Evolutionary conservation across 345 rosid species (phyloP), one percentile per base, ranked within the genome.

Genomic region (Eucalyptus pauciflora): DNA sequence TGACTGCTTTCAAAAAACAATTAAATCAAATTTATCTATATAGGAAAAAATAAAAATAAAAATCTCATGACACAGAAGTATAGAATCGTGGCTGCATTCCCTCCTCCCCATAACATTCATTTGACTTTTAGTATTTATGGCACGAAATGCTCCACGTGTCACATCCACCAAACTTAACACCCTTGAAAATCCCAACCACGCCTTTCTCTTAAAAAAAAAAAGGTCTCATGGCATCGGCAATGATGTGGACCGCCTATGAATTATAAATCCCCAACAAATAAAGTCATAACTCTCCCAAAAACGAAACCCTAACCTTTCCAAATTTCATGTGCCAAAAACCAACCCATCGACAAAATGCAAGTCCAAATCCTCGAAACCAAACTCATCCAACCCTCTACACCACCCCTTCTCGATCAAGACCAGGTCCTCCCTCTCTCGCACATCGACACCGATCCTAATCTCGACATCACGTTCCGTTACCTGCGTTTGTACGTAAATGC

Each of bases 381-480:
- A 89, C 88, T 88, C 7, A 89, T 97, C 90, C 92, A 48, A 33
- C 98, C 98, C 67, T 89, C 96, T 1, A 58, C 91, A 2, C 48
- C 92, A 12, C 88, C 87, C 37, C 96, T 97, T 49, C 92, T 93
- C 92, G 45, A 90, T 62, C 89, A 91, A 67, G 92, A 93, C 86
- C 97, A 94, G 88, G 89, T 90, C 27, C 96, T 94, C 76, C 89
- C 93, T 29, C 97, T 97, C 88, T 95, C 98, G 88, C 94, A 91
- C 91, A 95, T 97, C 29, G 99, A 96, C 87, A 90, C 93, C 54
- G 98, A 96, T 88, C 94, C 90, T 86, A 96, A 94, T 93, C 93
- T 95, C 91, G 86, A 95, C 81, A 90, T 94, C 91, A 94, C 93
- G 83, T 95, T 96, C 94, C 99, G 99, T 80, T 97, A 95, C 90